Conservation (phyloP, 345 rosid species). For the Acer campestre region DNA sequence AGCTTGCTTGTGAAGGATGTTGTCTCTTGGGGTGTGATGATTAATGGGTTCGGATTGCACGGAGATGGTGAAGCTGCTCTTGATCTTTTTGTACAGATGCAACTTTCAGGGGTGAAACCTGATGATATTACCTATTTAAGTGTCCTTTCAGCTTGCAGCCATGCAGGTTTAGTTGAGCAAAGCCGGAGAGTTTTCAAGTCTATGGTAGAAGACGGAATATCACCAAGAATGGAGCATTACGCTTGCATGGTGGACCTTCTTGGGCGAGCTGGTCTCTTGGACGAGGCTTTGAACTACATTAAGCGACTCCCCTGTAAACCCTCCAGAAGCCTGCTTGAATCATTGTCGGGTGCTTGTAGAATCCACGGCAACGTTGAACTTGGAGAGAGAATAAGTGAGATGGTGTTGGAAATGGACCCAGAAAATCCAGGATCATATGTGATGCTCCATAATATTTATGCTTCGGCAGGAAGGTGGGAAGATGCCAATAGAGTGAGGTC, state of each 20-base stretch:
- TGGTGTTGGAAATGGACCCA: constrained; percentile 33
- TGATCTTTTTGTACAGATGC: constrained; percentile 37
- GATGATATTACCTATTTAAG: constrained; percentile 33
- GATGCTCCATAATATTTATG: constrained; percentile 40
- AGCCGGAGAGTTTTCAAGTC: constrained; percentile 36
- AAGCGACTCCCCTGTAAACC: constrained; percentile 25
- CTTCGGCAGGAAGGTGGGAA: constrained; percentile 33
- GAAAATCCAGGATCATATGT: constrained; percentile 34
- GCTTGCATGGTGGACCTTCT: constrained; percentile 42
- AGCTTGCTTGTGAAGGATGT: constrained; percentile 34
- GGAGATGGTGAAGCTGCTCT: constrained; percentile 45
- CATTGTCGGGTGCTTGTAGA: constrained; percentile 43
- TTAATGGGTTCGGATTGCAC: constrained; percentile 43
- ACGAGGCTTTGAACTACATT: constrained; percentile 35
- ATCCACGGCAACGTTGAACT: constrained; percentile 37
- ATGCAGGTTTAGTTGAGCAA: constrained; percentile 46
- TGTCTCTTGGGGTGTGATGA: constrained; percentile 48
- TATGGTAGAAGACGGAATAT: constrained; percentile 30
- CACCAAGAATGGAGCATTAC: constrained; percentile 39
- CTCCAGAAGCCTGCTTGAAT: constrained; percentile 34
- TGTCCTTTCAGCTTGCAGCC: constrained; percentile 55
- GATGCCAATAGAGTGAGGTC: constrained; percentile 43
- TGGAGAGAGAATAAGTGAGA: constrained; percentile 24
- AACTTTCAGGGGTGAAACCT: constrained; percentile 31
- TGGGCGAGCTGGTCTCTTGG: constrained; percentile 36